Percentiles rank a stretch among this genome's conserved stretches.
Evolutionary conservation across 179 eudicot genomes (phyloP).

Genomic region (Corrigiola litoralis): DNA sequence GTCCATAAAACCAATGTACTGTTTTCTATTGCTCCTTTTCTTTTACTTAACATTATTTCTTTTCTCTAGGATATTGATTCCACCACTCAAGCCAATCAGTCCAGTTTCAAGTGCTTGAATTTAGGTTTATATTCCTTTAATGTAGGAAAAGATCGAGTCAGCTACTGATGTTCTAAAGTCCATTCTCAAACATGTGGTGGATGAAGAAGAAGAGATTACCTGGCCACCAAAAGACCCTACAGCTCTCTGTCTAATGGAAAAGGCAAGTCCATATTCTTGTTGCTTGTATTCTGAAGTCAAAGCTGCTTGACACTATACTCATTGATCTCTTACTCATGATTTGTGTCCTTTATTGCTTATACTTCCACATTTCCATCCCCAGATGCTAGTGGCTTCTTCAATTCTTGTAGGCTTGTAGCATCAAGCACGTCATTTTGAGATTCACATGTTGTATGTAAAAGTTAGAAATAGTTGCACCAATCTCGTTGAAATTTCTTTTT

Average conservation of each 20-base stretch:
- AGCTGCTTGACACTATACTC: background rate
- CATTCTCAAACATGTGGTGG: slow-evolving; percentile 68
- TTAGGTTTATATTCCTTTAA: background rate
- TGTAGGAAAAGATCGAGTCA: slow-evolving; percentile 88
- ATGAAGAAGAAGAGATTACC: slow-evolving; percentile 62
- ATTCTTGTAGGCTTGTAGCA: background rate
- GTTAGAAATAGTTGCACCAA: too few species aligned
- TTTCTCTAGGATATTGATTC: background rate
- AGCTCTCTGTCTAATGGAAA: slow-evolving; percentile 69
- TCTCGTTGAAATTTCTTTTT: too few species aligned
- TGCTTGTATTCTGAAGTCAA: background rate
- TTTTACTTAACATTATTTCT: slow-evolving; percentile 3
- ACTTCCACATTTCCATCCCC: background rate
- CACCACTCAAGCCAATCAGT: background rate
- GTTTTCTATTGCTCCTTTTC: slow-evolving; percentile 10
- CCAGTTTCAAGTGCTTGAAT: background rate
- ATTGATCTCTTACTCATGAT: background rate
- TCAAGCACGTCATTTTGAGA: background rate
- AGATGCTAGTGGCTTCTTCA: background rate
- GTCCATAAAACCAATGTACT: slow-evolving; percentile 79
- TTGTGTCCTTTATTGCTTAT: background rate
- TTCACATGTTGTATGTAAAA: background rate
- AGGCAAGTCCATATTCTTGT: slow-evolving; percentile 30
- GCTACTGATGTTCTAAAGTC: slow-evolving; percentile 87
- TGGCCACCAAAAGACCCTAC: slow-evolving; percentile 95